Percentiles rank a stretch among this genome's conserved stretches.
Evolutionary conservation across 2,329 filamentous ascomycete species (phyloP).

Genomic region (Colletotrichum sp.): DNA sequence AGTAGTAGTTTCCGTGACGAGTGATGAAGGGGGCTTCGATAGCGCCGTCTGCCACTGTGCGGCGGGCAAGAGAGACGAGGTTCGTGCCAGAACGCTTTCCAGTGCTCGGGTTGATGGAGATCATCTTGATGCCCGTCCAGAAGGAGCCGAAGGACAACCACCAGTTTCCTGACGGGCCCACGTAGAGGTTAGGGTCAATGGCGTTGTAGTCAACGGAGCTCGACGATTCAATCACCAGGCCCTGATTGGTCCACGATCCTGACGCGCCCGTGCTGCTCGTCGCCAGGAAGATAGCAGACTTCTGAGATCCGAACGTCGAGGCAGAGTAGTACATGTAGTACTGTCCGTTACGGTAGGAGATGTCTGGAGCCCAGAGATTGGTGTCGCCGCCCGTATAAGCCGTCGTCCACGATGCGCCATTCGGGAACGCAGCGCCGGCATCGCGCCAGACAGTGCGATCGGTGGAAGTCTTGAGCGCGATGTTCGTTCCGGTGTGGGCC

Average conservation of each 20-base stretch:
- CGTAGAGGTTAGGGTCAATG: slow-evolving; percentile 33
- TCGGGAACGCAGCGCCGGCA: slow-evolving; percentile 33
- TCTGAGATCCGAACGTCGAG: slow-evolving; percentile 29
- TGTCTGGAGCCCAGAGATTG: slow-evolving; percentile 59
- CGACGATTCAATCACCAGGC: slow-evolving; percentile 29
- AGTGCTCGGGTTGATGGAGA: slow-evolving; percentile 28
- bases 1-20: slow-evolving; percentile 32
- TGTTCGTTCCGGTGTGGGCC: slow-evolving; percentile 30
- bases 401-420: slow-evolving; percentile 34
- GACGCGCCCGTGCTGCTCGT: slow-evolving; percentile 32
- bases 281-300: slow-evolving; percentile 35
- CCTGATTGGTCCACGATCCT: slow-evolving; percentile 33
- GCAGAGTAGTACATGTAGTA: slow-evolving; percentile 39
- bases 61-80: slow-evolving; percentile 30
- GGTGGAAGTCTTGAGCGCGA: slow-evolving; percentile 34
- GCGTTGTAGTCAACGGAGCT: slow-evolving; percentile 30
- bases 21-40: slow-evolving; percentile 34
- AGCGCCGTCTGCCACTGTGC: slow-evolving; percentile 24
- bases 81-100: slow-evolving; percentile 27
- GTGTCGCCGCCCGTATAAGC: slow-evolving; percentile 31
- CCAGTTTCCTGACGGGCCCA: slow-evolving; percentile 31
- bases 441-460: slow-evolving; percentile 34
- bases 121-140: slow-evolving; percentile 35
- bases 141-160: slow-evolving; percentile 37
- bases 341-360: slow-evolving; percentile 38